phyloP scores from a whole-genome alignment of 768 basidiomycete genomes.

The Mrakia blollopis region DNA sequence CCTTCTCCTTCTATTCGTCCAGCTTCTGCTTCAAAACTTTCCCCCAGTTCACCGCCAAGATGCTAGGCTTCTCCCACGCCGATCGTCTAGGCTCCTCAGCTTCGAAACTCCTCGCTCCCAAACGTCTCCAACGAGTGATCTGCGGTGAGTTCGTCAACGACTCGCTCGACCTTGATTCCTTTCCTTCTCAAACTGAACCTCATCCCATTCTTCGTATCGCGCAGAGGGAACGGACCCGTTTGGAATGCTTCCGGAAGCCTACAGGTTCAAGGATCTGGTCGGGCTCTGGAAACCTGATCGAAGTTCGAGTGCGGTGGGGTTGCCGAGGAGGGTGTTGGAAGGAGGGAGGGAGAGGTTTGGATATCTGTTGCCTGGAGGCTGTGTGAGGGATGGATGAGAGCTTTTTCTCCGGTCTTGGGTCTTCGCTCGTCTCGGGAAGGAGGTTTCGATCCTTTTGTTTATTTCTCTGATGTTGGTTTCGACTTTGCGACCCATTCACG shows the following conservation, averaged over 20 bases:
- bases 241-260: constrained; percentile 58
- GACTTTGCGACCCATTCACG: too few species aligned
- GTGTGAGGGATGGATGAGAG: constrained; percentile 17
- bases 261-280: constrained; percentile 27
- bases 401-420: too few species aligned
- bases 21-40: constrained; percentile 59
- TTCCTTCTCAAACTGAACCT: background rate
- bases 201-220: background rate
- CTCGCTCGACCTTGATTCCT: background rate
- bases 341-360: constrained; percentile 12
- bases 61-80: constrained; percentile 59
- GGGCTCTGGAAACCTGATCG: constrained; percentile 3
- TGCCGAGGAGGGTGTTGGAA: constrained; percentile 24
- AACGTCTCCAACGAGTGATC: constrained; percentile 56
- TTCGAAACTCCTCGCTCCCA: constrained; percentile 51
- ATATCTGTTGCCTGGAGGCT: constrained; percentile 20
- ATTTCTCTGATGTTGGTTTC: too few species aligned
- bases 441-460: too few species aligned
- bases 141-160: constrained; percentile 46
- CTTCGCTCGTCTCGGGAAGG: too few species aligned
- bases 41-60: constrained; percentile 57
- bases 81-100: constrained; percentile 54
- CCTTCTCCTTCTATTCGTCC: background rate
- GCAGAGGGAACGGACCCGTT: constrained; percentile 51
- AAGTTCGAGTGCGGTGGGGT: constrained; percentile 9